A percentile compares a stretch with the other conserved stretches of the same genome.
These are phyloP conservation scores for Chaetomium sp. DNA, from an alignment of 2,329 filamentous ascomycete genomes.

Conservation along the genomic window DNA sequence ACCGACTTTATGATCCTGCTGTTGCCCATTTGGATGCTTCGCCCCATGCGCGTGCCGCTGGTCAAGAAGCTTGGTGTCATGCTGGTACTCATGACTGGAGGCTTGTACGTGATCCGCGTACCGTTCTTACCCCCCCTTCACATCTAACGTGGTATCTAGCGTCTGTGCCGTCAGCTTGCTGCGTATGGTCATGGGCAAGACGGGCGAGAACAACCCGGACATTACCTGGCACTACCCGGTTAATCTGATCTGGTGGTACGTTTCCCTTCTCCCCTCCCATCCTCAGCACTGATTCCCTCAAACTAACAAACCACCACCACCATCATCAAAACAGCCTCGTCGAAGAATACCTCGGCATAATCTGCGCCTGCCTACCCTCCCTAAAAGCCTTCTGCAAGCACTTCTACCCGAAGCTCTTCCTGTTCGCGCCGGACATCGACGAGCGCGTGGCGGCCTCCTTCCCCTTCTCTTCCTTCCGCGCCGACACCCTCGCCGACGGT, in stretches of 20 bases:
- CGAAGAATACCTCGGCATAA: conserved; percentile 22
- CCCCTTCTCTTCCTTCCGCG: not conserved
- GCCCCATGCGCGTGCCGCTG: conserved; percentile 19
- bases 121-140: not conserved
- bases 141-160: conserved; percentile 1
- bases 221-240: conserved; percentile 23
- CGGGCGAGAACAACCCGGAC: conserved; percentile 12
- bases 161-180: conserved; percentile 25
- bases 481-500: not conserved
- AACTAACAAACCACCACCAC: not conserved
- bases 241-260: conserved; percentile 28
- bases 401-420: conserved; percentile 21
- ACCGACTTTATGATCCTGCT: conserved; percentile 47
- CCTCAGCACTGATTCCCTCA: not conserved
- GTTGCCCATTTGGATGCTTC: conserved; percentile 41
- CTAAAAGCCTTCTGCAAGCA: conserved; percentile 23
- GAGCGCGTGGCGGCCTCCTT: conserved; percentile 13
- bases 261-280: not conserved
- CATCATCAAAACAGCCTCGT: conserved; percentile 21
- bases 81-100: conserved; percentile 30
- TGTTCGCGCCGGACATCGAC: conserved; percentile 17
- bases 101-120: conserved; percentile 25
- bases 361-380: conserved; percentile 26
- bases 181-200: conserved; percentile 18
- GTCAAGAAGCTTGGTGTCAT: conserved; percentile 25